Evolutionary conservation across 495 filamentous ascomycete species (phyloP).

Genomic region (Elasticomyces elasticus): DNA sequence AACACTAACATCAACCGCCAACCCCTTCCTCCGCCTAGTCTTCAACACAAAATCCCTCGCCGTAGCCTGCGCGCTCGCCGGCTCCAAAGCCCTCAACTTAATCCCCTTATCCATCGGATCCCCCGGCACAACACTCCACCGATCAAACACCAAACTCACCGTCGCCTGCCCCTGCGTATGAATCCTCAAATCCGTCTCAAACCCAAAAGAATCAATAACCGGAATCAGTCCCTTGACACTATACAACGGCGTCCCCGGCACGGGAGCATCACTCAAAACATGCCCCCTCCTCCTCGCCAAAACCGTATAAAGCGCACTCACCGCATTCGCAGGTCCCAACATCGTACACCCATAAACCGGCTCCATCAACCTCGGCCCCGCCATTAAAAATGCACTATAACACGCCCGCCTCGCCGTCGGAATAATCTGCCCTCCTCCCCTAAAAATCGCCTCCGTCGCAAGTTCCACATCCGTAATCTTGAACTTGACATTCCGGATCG

Average conservation of each 20-base stretch:
- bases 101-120: constrained; percentile 86
- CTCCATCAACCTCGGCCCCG: constrained; percentile 90
- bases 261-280: constrained; percentile 83
- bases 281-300: constrained; percentile 81
- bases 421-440: constrained; percentile 94
- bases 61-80: constrained; percentile 73
- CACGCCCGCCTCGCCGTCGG: constrained; percentile 84
- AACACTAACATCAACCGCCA: constrained; percentile 91
- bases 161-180: constrained; percentile 89
- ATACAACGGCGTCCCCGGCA: constrained; percentile 90
- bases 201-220: constrained; percentile 93
- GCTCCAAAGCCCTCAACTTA: constrained; percentile 73
- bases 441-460: constrained; percentile 80
- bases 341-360: constrained; percentile 86
- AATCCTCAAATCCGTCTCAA: constrained; percentile 93
- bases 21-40: constrained; percentile 82
- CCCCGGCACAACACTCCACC: constrained; percentile 89
- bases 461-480: constrained; percentile 83
- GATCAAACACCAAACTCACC: constrained; percentile 86
- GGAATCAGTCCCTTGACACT: constrained; percentile 81
- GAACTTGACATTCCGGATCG: constrained; percentile 94
- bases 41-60: constrained; percentile 94
- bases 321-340: constrained; percentile 85
- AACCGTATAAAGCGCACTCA: constrained; percentile 81
- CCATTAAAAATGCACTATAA: constrained; percentile 94